These are phyloP conservation scores for Sarcocystis neurona DNA, from an alignment of 169 alveolate genomes.

Conservation along the genomic window DNA sequence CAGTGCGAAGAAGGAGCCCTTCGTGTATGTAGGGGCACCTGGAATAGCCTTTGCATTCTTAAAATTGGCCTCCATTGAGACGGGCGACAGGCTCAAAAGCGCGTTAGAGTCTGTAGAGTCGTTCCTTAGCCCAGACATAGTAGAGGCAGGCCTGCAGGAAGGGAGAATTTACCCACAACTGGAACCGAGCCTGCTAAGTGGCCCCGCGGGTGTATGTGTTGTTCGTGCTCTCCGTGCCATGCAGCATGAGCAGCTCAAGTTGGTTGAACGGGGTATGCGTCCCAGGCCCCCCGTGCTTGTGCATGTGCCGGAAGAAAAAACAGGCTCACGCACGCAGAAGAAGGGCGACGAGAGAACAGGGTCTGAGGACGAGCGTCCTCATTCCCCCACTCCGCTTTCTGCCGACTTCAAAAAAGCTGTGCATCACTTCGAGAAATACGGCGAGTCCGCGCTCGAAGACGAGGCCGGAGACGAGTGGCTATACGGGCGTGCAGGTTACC, in stretches of 20 bases:
- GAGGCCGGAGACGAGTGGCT: slow-evolving; percentile 25
- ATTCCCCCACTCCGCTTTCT: background rate
- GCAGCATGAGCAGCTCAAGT: background rate
- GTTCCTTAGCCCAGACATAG: background rate
- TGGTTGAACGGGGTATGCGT: no score
- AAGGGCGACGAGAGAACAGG: no score
- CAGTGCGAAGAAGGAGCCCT: background rate
- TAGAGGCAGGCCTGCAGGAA: background rate
- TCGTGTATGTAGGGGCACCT: slow-evolving; percentile 2
- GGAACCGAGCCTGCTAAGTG: background rate
- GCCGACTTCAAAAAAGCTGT: background rate
- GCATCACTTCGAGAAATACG: background rate
- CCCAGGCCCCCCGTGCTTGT: no score
- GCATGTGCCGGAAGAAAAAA: no score
- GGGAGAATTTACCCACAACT: background rate
- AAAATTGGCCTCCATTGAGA: background rate
- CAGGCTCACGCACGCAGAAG: no score
- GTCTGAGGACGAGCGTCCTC: background rate
- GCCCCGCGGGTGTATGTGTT: background rate
- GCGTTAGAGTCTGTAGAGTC: background rate
- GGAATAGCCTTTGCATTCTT: background rate
- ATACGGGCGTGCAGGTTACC: slow-evolving; percentile 24
- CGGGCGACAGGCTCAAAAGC: background rate
- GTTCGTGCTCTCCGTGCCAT: background rate
- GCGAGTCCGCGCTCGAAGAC: background rate